Evolutionary conservation across 768 basidiomycete species (phyloP).

Genomic region (Tulasnella calospora): DNA sequence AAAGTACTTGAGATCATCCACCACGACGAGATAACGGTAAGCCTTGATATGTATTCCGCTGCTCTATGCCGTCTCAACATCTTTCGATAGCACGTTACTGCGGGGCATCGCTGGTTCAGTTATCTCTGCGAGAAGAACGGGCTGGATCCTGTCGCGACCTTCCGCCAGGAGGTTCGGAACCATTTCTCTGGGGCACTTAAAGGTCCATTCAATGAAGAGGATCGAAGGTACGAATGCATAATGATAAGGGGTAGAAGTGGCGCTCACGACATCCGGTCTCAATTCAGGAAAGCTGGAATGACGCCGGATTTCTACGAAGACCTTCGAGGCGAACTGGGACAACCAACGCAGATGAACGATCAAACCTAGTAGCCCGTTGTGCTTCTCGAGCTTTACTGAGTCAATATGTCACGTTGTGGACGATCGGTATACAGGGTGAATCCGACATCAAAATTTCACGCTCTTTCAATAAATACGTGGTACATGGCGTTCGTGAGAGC

Average conservation of each 20-base stretch:
- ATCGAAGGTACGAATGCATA: constrained; percentile 40
- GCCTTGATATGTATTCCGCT: neutral
- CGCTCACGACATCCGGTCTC: neutral
- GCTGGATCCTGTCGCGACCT: constrained; percentile 58
- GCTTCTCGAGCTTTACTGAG: too few relatives aligned
- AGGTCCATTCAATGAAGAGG: constrained; percentile 77
- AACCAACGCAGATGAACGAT: neutral
- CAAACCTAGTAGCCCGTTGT: neutral
- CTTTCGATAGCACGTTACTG: constrained; percentile 59
- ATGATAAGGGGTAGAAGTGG: neutral
- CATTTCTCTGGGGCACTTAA: constrained; percentile 71
- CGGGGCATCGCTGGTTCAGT: constrained; percentile 78
- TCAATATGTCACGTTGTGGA: too few relatives aligned
- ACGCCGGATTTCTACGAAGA: constrained; percentile 66
- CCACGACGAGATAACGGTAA: constrained; percentile 58
- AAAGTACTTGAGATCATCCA: constrained; percentile 69
- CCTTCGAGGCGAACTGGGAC: constrained; percentile 51
- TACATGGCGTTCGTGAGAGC: too few relatives aligned
- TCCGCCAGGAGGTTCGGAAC: constrained; percentile 61
- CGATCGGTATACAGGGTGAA: too few relatives aligned
- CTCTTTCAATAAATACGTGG: too few relatives aligned
- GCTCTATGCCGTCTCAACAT: neutral
- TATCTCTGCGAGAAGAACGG: constrained; percentile 60
- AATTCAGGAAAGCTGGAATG: constrained; percentile 58
- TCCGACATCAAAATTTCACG: too few relatives aligned